Conservation (phyloP, 495 filamentous ascomycete species). For the Hyphodiscus hymeniophilus region DNA sequence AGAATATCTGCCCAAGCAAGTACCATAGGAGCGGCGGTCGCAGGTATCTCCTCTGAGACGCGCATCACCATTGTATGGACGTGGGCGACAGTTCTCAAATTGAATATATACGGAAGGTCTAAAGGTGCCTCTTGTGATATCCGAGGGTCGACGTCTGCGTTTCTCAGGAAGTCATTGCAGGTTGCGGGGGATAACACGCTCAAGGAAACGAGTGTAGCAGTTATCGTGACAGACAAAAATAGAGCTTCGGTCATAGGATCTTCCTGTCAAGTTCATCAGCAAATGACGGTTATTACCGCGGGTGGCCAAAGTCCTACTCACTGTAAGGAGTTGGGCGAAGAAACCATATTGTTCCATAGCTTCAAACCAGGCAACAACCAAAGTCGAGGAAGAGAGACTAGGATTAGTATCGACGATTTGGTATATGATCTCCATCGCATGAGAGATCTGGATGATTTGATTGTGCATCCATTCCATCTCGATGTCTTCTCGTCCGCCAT, state of each 20-base stretch:
- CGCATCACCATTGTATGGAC: constrained; percentile 54
- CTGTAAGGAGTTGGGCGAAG: constrained; percentile 48
- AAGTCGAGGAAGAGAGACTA: constrained; percentile 45
- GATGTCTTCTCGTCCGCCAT: constrained; percentile 36
- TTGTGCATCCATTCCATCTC: constrained; percentile 56
- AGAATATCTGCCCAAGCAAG: constrained; percentile 73
- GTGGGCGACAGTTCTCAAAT: constrained; percentile 50
- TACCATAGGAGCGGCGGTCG: constrained; percentile 54
- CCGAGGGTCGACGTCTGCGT: constrained; percentile 26
- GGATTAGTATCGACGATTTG: constrained; percentile 51
- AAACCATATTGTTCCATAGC: constrained; percentile 59
- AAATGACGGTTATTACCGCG: not conserved
- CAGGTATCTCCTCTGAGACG: constrained; percentile 36
- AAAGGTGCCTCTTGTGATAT: constrained; percentile 21
- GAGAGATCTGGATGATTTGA: constrained; percentile 57
- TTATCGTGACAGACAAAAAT: constrained; percentile 51
- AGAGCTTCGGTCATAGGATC: constrained; percentile 44
- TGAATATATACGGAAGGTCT: constrained; percentile 51
- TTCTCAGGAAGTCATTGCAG: constrained; percentile 32
- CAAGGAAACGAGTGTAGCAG: constrained; percentile 66
- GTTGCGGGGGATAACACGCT: constrained; percentile 61
- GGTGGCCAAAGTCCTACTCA: constrained; percentile 29
- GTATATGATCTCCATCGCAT: constrained; percentile 67
- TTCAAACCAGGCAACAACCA: constrained; percentile 65
- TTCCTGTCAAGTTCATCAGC: constrained; percentile 3